Percentiles rank a stretch among this genome's conserved stretches.
phyloP scores from a whole-genome alignment of 495 filamentous ascomycete species.

The Aspergillus leporis region DNA sequence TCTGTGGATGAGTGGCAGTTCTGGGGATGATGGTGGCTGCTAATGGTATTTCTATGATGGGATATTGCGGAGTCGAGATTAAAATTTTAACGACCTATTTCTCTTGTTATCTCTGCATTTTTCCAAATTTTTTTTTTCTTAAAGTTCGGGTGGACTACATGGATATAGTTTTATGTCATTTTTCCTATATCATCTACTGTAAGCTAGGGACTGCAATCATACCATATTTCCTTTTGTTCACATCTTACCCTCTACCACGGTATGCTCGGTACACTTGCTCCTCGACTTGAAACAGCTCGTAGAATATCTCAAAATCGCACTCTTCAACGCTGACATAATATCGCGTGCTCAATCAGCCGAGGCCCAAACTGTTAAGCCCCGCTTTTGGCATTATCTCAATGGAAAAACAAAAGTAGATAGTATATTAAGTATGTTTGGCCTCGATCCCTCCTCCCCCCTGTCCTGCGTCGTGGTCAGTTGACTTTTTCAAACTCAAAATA shows the following conservation, averaged over 20 bases:
- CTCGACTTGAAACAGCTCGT: no score
- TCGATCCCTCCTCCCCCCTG: neutral
- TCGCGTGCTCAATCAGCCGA: constrained; percentile 22
- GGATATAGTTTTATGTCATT: constrained; percentile 48
- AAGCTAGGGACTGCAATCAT: constrained; percentile 47
- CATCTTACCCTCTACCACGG: constrained; percentile 4
- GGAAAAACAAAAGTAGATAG: neutral
- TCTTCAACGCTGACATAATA: constrained; percentile 24
- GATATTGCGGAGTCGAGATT: constrained; percentile 41
- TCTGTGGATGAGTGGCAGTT: constrained; percentile 5
- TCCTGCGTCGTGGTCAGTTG: neutral
- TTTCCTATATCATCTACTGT: constrained; percentile 41
- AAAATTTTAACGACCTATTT: constrained; percentile 45
- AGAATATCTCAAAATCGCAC: no score
- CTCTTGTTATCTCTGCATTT: constrained; percentile 32
- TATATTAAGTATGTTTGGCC: neutral
- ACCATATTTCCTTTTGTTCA: constrained; percentile 39
- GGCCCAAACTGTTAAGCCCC: constrained; percentile 25
- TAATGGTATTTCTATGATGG: constrained; percentile 27
- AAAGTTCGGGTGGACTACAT: constrained; percentile 45
- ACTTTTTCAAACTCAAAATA: neutral
- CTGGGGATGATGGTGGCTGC: constrained; percentile 18
- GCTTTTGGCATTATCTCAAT: constrained; percentile 5
- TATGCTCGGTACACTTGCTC: neutral
- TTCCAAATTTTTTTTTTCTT: constrained; percentile 26